Evolutionary conservation across 139 green algal genomes (phyloP).

Genomic region (Tetraselmis chui): DNA sequence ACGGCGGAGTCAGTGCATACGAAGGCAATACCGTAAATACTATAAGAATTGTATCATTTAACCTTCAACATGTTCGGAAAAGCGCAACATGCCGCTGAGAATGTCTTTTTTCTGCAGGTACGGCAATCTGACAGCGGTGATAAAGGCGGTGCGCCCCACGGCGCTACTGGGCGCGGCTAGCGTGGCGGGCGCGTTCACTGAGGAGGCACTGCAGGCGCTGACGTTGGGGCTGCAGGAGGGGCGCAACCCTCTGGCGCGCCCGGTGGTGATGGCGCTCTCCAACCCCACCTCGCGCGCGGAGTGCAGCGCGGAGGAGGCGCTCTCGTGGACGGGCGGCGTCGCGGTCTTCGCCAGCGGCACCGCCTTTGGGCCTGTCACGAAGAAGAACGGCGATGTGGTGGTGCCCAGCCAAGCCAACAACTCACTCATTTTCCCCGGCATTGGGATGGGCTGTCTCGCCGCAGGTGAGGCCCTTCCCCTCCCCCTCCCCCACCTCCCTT

Average conservation of each 20-base stretch:
- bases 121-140: conserved; percentile 25
- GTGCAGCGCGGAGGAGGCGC: conserved; percentile 34
- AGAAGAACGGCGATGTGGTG: background rate
- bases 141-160: conserved; percentile 36
- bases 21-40: too few relatives aligned
- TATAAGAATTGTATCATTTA: too few relatives aligned
- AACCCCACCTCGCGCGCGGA: conserved; percentile 29
- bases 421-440: conserved; percentile 35
- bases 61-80: too few relatives aligned
- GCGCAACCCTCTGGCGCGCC: conserved; percentile 7
- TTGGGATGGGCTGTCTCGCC: too few relatives aligned
- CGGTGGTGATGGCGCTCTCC: conserved; percentile 30
- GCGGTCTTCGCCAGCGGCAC: conserved; percentile 33
- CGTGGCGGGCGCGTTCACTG: conserved; percentile 31
- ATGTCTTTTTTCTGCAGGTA: conserved; percentile 4
- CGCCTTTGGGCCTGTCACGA: conserved; percentile 16
- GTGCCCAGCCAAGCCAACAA: conserved; percentile 33
- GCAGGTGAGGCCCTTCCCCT: too few relatives aligned
- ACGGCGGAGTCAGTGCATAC: too few relatives aligned
- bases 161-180: conserved; percentile 55
- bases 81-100: too few relatives aligned
- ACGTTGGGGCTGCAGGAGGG: background rate
- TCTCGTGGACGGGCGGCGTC: conserved; percentile 8
- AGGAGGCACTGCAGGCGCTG: conserved; percentile 19
- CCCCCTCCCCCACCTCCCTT: too few relatives aligned